These are phyloP conservation scores for Ceratocystis alfenasii DNA, from an alignment of 2,329 filamentous ascomycete genomes.

Conservation along the genomic window DNA sequence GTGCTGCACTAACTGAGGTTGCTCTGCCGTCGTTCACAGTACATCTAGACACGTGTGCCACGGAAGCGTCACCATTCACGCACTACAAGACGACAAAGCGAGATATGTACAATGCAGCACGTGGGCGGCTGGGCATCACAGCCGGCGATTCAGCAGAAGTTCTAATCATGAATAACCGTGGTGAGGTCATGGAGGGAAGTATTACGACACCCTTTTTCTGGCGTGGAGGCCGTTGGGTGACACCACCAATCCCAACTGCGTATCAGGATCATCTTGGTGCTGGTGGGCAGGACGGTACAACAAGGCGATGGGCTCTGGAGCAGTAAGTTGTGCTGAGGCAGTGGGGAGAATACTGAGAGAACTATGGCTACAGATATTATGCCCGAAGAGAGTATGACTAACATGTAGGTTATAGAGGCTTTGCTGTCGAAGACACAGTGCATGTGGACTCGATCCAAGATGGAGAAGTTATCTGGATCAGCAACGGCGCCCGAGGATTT, in stretches of 20 bases:
- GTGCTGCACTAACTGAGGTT: conserved; percentile 24
- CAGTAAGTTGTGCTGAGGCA: conserved; percentile 33
- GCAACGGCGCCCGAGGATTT: conserved; percentile 78
- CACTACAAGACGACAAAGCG: conserved; percentile 76
- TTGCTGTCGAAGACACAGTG: conserved; percentile 56
- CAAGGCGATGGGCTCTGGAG: conserved; percentile 69
- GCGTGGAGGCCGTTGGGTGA: conserved; percentile 62
- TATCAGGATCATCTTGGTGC: conserved; percentile 34
- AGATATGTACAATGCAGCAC: conserved; percentile 57
- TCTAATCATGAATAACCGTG: conserved; percentile 53
- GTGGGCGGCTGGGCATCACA: conserved; percentile 47
- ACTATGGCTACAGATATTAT: neutral
- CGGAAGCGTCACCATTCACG: conserved; percentile 51
- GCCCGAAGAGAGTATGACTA: neutral
- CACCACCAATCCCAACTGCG: conserved; percentile 51
- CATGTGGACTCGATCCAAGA: conserved; percentile 47
- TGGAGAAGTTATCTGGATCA: conserved; percentile 76
- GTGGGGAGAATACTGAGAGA: too few relatives aligned
- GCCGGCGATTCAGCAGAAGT: conserved; percentile 49
- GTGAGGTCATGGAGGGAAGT: conserved; percentile 72
- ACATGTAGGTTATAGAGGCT: conserved; percentile 30
- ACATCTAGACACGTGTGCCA: conserved; percentile 34
- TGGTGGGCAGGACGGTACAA: conserved; percentile 74
- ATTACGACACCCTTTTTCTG: conserved; percentile 74
- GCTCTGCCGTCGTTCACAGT: conserved; percentile 33